phyloP scores from a whole-genome alignment of 345 rosid genomes.

The Balakata baccata region DNA sequence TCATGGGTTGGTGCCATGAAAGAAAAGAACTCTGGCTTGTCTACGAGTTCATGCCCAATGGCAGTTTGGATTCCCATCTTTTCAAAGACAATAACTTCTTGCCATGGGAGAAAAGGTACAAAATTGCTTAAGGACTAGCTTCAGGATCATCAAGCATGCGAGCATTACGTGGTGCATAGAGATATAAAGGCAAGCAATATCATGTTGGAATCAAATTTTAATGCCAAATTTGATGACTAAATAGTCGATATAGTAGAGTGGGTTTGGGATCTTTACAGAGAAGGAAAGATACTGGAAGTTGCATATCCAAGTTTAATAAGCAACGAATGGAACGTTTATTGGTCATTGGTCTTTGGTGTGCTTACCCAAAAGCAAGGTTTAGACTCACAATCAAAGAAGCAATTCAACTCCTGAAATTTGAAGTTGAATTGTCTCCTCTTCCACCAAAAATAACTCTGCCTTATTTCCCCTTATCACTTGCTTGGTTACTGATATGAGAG shows the following conservation, averaged over 20 bases:
- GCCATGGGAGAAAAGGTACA: conserved; percentile 21
- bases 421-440: not conserved
- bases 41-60: conserved; percentile 21
- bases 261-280: conserved; percentile 12
- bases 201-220: conserved; percentile 22
- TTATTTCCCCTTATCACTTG: too few relatives aligned
- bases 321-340: not conserved
- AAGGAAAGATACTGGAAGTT: conserved; percentile 1
- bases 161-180: conserved; percentile 21
- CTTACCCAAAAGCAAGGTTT: not conserved
- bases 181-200: conserved; percentile 27
- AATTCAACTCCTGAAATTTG: not conserved
- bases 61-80: conserved; percentile 22
- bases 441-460: too few relatives aligned
- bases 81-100: conserved; percentile 6
- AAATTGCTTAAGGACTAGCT: conserved; percentile 19
- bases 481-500: too few relatives aligned
- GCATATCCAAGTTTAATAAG: not conserved
- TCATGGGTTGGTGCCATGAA: conserved; percentile 34
- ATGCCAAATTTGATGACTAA: conserved; percentile 11
- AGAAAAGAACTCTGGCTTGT: conserved; percentile 20
- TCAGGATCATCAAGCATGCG: conserved; percentile 22
- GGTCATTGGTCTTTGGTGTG: conserved; percentile 15
- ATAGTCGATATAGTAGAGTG: not conserved
- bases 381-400: conserved; percentile 1